Evolutionary conservation across 257 asterid genomes (phyloP).

Genomic region (Solanum chilense): DNA sequence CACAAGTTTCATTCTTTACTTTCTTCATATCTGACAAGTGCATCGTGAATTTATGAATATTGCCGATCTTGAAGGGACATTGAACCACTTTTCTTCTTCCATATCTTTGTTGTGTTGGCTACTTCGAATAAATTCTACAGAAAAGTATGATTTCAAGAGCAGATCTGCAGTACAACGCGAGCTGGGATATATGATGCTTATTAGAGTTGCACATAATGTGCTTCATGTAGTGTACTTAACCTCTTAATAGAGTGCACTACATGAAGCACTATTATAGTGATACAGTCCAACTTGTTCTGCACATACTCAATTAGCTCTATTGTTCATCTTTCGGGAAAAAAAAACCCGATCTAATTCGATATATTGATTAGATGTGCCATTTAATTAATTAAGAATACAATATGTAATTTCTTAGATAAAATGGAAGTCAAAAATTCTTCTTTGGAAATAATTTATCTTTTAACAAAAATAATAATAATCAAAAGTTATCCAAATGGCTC

Average conservation of each 20-base stretch:
- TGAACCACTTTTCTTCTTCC: neutral
- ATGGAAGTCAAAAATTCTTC: slow-evolving; percentile 5
- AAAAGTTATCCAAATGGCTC: neutral
- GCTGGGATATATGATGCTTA: no score
- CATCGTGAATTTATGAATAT: no score
- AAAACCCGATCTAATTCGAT: neutral
- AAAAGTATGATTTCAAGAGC: neutral
- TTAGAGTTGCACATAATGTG: neutral
- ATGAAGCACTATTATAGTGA: neutral
- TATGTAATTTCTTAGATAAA: neutral
- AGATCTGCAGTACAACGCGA: neutral
- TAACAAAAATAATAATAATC: neutral
- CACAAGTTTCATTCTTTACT: no score
- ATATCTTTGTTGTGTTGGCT: no score
- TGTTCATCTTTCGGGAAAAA: neutral
- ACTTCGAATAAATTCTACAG: neutral
- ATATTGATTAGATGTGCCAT: neutral
- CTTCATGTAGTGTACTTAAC: neutral
- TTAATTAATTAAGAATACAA: neutral
- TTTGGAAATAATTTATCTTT: slow-evolving; percentile 3
- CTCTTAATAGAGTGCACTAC: neutral
- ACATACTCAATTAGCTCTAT: neutral
- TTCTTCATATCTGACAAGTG: no score
- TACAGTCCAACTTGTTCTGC: neutral
- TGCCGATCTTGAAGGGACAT: neutral